Evolutionary conservation across 176 grass and related monocot species (phyloP), one percentile per base, ranked within the genome.

Genomic region (Dendrocalamus sinicus): DNA sequence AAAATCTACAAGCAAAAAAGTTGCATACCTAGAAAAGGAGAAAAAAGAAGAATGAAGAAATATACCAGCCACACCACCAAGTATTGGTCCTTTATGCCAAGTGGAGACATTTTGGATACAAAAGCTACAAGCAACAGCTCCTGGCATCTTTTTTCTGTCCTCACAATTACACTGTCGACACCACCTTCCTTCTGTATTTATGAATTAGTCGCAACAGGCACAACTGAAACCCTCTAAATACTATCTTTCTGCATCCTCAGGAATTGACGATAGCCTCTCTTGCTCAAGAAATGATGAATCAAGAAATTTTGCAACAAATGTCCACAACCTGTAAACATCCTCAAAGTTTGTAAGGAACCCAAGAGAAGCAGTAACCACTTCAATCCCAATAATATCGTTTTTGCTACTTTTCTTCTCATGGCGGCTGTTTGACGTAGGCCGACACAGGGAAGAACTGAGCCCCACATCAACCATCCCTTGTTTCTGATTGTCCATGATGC

Each of bases 311-410:
- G 96, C 93, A 74, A 94, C 82, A 78, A 99, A 99, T 76, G 88
- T 92, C 96, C 96, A 99, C 76, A 96, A 77, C 72, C 67, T 94
- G 86, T 99, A 99, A 54, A 96, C 96, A 90, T 99, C 96, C 64
- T 94, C 93, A 75, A 96, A 99, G 91, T 96, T 96, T 79, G 96
- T 96, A 70, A 99, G 92, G 78, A 96, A 99, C 23, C 96, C 96
- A 88, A 99, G 92, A 37, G 96, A 99, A 72, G 93, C 96, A 37
- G 96, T 99, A 45, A 96, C 84, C 14, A 96, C 96, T 90, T 99
- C 96, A 51, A 91, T 90, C 66, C 88, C 80, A 28, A 92, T 30
- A 22, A 81, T 83, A 84, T 77, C 82, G 73, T 90, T 92, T 70
- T 93, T 89, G 32, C 74, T 93, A 70, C 55, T 90, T 83, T 92